phyloP scores from a whole-genome alignment of 345 rosid genomes.

The Aurinia saxatilis region DNA sequence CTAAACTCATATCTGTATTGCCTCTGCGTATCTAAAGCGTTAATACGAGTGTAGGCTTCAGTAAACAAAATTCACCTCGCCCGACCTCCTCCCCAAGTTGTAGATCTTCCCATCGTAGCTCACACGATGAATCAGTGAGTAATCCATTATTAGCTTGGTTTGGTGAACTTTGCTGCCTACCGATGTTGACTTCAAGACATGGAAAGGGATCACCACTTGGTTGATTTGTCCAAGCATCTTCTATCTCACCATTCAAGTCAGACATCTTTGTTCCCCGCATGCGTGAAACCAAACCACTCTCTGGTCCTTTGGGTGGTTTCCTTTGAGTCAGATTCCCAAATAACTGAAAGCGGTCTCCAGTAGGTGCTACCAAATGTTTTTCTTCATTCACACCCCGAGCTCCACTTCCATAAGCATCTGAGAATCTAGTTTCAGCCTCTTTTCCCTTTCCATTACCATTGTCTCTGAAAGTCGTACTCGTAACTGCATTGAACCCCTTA shows the following conservation, averaged over 20 bases:
- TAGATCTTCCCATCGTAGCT: constrained; percentile 72
- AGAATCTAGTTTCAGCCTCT: constrained; percentile 6
- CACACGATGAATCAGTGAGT: constrained; percentile 35
- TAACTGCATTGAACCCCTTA: no score
- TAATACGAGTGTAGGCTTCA: not conserved
- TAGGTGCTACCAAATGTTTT: constrained; percentile 18
- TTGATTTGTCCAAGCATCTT: constrained; percentile 38
- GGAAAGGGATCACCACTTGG: constrained; percentile 24
- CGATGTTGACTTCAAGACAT: constrained; percentile 29
- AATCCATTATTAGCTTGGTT: constrained; percentile 41
- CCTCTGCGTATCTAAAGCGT: not conserved
- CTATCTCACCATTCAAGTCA: constrained; percentile 25
- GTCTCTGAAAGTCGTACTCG: constrained; percentile 22
- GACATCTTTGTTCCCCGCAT: constrained; percentile 31
- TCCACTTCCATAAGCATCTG: constrained; percentile 13
- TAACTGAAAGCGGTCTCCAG: constrained; percentile 28
- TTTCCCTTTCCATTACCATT: constrained; percentile 15
- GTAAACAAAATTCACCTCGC: constrained; percentile 46
- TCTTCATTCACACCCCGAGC: constrained; percentile 17
- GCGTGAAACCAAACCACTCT: constrained; percentile 22
- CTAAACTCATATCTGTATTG: not conserved
- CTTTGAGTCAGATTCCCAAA: constrained; percentile 19
- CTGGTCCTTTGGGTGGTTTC: constrained; percentile 23
- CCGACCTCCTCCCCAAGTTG: constrained; percentile 69
- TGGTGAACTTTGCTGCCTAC: constrained; percentile 42